A percentile compares a stretch with the other conserved stretches of the same genome.
phyloP scores from a whole-genome alignment of 75 land plant genomes.

The Adiantum capillusveneris region DNA sequence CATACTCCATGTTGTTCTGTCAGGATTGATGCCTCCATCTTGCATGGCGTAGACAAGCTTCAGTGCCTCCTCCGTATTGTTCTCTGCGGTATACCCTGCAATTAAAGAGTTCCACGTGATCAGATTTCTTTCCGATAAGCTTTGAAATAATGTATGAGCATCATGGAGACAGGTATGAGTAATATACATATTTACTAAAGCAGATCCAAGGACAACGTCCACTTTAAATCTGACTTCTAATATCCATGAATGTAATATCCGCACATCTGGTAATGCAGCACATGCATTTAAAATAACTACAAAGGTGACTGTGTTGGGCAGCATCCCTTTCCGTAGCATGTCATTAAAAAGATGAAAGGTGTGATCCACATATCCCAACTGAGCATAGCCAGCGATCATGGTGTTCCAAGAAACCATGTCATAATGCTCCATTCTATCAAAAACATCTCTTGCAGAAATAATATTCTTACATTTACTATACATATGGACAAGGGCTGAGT shows the following conservation, averaged over 20 bases:
- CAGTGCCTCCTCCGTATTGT: constrained; percentile 6
- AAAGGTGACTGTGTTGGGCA: constrained; percentile 16
- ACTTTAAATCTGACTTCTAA: neutral
- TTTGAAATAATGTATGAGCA: constrained; percentile 8
- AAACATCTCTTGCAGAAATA: constrained; percentile 1
- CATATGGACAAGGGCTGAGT: constrained; percentile 5
- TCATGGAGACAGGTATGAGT: constrained; percentile 4
- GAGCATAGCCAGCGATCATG: constrained; percentile 6
- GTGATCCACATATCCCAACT: neutral
- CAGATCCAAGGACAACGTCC: neutral
- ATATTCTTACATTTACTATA: constrained; percentile 15
- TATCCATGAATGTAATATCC: constrained; percentile 51
- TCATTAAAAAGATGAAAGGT: constrained; percentile 4
- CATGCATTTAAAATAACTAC: constrained; percentile 14
- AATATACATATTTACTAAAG: constrained; percentile 9
- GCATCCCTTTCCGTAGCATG: constrained; percentile 15
- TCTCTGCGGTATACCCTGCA: constrained; percentile 12
- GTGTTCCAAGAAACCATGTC: constrained; percentile 17
- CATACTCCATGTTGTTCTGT: constrained; percentile 27
- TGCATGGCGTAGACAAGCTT: constrained; percentile 13
- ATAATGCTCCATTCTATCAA: constrained; percentile 7
- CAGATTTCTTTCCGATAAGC: constrained; percentile 1
- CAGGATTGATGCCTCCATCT: constrained; percentile 13
- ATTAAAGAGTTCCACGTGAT: constrained; percentile 10
- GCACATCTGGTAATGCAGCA: constrained; percentile 33